Evolutionary conservation across 2,329 filamentous ascomycete genomes (phyloP).

Genomic region (Trichoderma breve): DNA sequence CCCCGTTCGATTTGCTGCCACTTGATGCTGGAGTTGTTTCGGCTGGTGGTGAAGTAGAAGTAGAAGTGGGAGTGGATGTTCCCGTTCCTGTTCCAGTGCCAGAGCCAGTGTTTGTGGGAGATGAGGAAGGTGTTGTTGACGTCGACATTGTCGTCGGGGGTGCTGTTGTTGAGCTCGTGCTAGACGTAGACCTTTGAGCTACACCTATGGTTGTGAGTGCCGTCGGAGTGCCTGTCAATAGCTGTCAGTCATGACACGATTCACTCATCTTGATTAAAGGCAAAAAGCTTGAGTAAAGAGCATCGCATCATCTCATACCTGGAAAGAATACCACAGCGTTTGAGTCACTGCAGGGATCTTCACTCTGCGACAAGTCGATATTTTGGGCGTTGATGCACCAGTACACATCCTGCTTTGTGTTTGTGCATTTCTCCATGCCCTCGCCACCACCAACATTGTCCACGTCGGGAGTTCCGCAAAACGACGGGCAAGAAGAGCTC

Average conservation of each 20-base stretch:
- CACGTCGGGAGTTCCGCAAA: conserved; percentile 28
- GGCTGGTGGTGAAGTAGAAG: not conserved
- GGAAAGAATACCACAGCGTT: conserved; percentile 6
- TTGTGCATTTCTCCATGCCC: conserved; percentile 8
- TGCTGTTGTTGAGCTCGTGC: not conserved
- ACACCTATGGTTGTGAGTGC: not conserved
- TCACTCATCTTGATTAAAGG: not conserved
- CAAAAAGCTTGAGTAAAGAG: not conserved
- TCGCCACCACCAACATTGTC: not conserved
- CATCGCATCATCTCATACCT: not conserved
- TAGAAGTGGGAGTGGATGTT: not conserved
- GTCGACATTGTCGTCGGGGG: not conserved
- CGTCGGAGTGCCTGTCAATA: not conserved
- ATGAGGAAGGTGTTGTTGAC: not conserved
- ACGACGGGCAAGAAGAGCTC: conserved; percentile 32
- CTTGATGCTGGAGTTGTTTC: not conserved
- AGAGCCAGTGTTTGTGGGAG: not conserved
- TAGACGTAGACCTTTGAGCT: not conserved
- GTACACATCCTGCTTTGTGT: not conserved
- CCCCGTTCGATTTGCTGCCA: not conserved
- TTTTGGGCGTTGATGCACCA: not conserved
- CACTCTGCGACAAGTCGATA: not conserved
- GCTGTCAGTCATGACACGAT: not conserved
- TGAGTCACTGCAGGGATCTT: not conserved
- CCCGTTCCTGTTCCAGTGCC: not conserved